Percentiles rank a stretch among this genome's conserved stretches.
These are phyloP conservation scores for Tetracentron sinense DNA, from an alignment of 164 flowering plant genomes.

Conservation along the genomic window DNA sequence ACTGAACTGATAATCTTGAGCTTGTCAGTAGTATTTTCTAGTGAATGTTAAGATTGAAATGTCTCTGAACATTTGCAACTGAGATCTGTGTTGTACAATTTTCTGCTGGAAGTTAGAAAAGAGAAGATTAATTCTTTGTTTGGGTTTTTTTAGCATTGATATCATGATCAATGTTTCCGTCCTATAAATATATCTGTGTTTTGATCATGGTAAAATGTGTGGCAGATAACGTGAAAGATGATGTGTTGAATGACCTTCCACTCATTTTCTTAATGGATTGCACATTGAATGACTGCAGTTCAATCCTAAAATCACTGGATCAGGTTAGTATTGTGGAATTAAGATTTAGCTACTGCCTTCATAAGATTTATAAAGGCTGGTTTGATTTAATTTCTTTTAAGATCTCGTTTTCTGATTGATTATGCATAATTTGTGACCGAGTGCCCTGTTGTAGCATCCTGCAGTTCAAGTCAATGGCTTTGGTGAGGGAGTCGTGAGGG, in stretches of 20 bases:
- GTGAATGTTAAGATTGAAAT: too few relatives aligned
- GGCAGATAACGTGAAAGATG: conserved; percentile 45
- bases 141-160: too few relatives aligned
- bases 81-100: too few relatives aligned
- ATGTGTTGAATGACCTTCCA: conserved; percentile 42
- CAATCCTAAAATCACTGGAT: conserved; percentile 42
- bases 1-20: too few relatives aligned
- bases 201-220: conserved; percentile 20
- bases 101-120: too few relatives aligned
- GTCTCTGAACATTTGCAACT: too few relatives aligned
- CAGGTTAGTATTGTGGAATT: conserved; percentile 47
- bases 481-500: too few relatives aligned
- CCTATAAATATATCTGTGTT: background rate
- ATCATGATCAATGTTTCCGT: too few relatives aligned
- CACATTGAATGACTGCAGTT: conserved; percentile 78
- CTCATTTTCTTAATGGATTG: conserved; percentile 78
- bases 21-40: too few relatives aligned
- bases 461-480: background rate
- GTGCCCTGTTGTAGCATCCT: background rate
- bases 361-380: background rate
- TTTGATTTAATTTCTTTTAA: background rate
- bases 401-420: background rate
- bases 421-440: background rate
- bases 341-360: background rate
- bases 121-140: too few relatives aligned